phyloP scores from a whole-genome alignment of 2,329 filamentous ascomycete species.

The Fusarium sp. region DNA sequence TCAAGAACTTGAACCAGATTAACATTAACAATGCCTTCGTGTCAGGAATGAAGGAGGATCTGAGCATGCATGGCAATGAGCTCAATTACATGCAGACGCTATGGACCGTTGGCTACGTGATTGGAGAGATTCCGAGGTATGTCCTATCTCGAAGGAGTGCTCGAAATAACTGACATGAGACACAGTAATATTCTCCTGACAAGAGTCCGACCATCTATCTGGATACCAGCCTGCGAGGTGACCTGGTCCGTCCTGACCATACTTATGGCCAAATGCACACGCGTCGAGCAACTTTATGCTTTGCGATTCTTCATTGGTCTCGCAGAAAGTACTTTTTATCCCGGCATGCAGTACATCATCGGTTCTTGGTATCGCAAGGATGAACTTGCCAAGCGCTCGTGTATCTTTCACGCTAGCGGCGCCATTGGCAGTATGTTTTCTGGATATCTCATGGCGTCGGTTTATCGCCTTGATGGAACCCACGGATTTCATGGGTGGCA shows the following conservation, averaged over 20 bases:
- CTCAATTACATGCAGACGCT: conserved; percentile 69
- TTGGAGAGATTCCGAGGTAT: conserved; percentile 59
- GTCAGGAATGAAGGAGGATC: conserved; percentile 65
- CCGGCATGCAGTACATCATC: conserved; percentile 58
- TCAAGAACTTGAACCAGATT: conserved; percentile 57
- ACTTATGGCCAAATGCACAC: conserved; percentile 57
- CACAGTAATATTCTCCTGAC: conserved; percentile 55
- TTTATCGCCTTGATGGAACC: conserved; percentile 59
- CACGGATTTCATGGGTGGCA: conserved; percentile 65
- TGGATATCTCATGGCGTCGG: conserved; percentile 55
- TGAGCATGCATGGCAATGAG: conserved; percentile 59
- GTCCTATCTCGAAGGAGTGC: not conserved
- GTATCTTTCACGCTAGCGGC: conserved; percentile 57
- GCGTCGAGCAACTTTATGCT: conserved; percentile 55
- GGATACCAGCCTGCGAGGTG: conserved; percentile 58
- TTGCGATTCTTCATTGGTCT: conserved; percentile 62
- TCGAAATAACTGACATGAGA: not conserved
- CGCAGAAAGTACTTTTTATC: conserved; percentile 57
- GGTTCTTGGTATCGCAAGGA: conserved; percentile 61
- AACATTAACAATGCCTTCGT: conserved; percentile 59
- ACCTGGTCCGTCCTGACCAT: conserved; percentile 53
- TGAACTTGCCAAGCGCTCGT: conserved; percentile 60
- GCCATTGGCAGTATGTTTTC: conserved; percentile 49
- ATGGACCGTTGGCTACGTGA: conserved; percentile 74
- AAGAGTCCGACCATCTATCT: conserved; percentile 57